A percentile compares a stretch with the other conserved stretches of the same genome.
Evolutionary conservation across 139 green algal species (phyloP).

Genomic region (Picochlorum sp.): DNA sequence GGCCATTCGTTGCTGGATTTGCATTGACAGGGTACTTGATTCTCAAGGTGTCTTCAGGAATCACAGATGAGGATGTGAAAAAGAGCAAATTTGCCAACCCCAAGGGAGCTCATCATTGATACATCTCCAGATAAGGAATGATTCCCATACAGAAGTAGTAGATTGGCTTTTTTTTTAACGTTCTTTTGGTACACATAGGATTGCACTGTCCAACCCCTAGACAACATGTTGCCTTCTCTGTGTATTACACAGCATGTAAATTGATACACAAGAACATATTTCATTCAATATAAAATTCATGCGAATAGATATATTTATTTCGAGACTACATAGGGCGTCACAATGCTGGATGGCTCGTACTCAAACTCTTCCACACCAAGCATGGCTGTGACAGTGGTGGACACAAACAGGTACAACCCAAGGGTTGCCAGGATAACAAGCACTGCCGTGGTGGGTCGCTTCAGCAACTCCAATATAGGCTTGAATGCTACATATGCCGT

Average conservation of each 20-base stretch:
- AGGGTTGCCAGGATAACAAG: slow-evolving; percentile 37
- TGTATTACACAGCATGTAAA: too few species aligned
- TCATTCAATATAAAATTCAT: too few species aligned
- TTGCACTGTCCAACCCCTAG: too few species aligned
- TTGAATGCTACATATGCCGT: slow-evolving; percentile 76
- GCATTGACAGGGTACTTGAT: slow-evolving; percentile 24
- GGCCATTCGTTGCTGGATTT: slow-evolving; percentile 43
- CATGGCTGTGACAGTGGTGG: slow-evolving; percentile 57
- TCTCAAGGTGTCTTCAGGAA: slow-evolving; percentile 21
- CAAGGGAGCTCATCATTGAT: slow-evolving; percentile 14
- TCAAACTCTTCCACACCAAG: slow-evolving; percentile 49
- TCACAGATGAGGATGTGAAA: slow-evolving; percentile 24
- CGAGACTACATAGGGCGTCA: slow-evolving; percentile 11
- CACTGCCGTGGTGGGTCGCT: slow-evolving; percentile 52
- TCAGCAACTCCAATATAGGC: slow-evolving; percentile 58
- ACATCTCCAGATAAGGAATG: too few species aligned
- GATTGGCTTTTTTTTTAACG: too few species aligned
- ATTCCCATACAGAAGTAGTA: too few species aligned
- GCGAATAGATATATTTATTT: too few species aligned
- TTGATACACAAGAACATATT: too few species aligned
- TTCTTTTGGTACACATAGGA: too few species aligned
- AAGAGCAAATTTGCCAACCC: slow-evolving; percentile 37
- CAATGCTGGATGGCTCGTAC: slow-evolving; percentile 33
- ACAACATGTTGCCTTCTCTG: too few species aligned
- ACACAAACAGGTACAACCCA: slow-evolving; percentile 35